These are phyloP conservation scores for Achaetomiella virescens DNA, from an alignment of 495 filamentous ascomycete species.

Conservation along the genomic window DNA sequence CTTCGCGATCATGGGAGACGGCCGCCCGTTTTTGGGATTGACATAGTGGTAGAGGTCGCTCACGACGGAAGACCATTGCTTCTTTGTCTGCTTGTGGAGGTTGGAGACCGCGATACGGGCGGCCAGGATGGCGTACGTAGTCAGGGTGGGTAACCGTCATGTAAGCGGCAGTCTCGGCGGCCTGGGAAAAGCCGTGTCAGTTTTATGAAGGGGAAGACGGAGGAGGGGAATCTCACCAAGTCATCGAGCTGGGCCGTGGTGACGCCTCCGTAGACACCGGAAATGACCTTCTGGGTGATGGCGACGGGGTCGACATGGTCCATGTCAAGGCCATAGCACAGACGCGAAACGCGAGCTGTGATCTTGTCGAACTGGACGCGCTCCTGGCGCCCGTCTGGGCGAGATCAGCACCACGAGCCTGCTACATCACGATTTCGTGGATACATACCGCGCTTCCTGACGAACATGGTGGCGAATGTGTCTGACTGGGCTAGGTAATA, in stretches of 20 bases:
- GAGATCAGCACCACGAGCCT: slow-evolving; percentile 18
- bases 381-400: slow-evolving; percentile 93
- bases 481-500: background rate
- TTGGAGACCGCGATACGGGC: slow-evolving; percentile 98
- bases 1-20: slow-evolving; percentile 88
- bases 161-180: slow-evolving; percentile 97
- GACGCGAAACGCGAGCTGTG: slow-evolving; percentile 91
- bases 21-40: slow-evolving; percentile 84
- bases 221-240: slow-evolving; percentile 56
- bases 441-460: slow-evolving; percentile 53
- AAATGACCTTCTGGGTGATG: slow-evolving; percentile 98
- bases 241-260: slow-evolving; percentile 94
- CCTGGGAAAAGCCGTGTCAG: slow-evolving; percentile 46
- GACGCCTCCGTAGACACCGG: slow-evolving; percentile 97
- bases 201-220: background rate
- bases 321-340: slow-evolving; percentile 93
- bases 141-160: slow-evolving; percentile 99
- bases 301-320: slow-evolving; percentile 97
- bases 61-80: slow-evolving; percentile 93
- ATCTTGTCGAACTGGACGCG: slow-evolving; percentile 99
- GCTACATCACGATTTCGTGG: background rate
- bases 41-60: slow-evolving; percentile 91
- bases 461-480: slow-evolving; percentile 44
- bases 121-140: slow-evolving; percentile 98
- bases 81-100: slow-evolving; percentile 99